Base-by-base conservation (phyloP, 371 early-diverging fungal genomes). In the Saksenaea vasiformis region DNA sequence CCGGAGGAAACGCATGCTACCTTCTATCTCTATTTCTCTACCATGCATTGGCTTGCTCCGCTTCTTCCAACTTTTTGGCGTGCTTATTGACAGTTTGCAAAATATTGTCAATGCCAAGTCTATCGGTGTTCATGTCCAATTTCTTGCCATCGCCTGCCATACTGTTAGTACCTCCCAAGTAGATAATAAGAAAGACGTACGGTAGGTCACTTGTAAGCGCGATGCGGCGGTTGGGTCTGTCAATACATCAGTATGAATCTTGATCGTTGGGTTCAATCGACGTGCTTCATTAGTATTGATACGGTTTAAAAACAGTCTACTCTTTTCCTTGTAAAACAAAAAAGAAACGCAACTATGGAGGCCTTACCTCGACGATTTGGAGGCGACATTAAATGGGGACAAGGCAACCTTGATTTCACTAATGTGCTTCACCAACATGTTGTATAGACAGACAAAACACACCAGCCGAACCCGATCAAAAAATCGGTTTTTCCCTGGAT, bases 11-110 rank as follows among this genome's bases (percentile, higher is more conserved):
- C 19, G 22, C 15, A 0, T 38, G 15, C 15, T 10, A 15, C 11
- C 43, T 54, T 51, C 37, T 38, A 41, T 51, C n/a, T n/a, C n/a
- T 63, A 15, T 39, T 34, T 13, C 13, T 64, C 60, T 72, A 76
- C 83, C 82, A 87, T 54, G 74, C 60, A 19, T 76, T 73, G 62
- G 85, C 85, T 62, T 82, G 82, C 65, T 87, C 85, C 19, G 76
- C 76, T 76, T 87, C 87, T 55, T 87, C 84, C 57, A 87, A 67
- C 56, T 83, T 83, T 70, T 77, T 82, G 58, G 85, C 84, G 57
- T 85, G 85, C 62, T 80, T 83, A 70, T 82, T 83, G 5, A 85
- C 83, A 43, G 75, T 65, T 39, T 80, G 81, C 47, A 87, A 61
- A 28, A 87, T 72, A 43, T 76, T 76, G 56, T 81, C 77, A 57